Conservation (phyloP, 2,329 filamentous ascomycete species). For the Xylariaceae sp. region DNA sequence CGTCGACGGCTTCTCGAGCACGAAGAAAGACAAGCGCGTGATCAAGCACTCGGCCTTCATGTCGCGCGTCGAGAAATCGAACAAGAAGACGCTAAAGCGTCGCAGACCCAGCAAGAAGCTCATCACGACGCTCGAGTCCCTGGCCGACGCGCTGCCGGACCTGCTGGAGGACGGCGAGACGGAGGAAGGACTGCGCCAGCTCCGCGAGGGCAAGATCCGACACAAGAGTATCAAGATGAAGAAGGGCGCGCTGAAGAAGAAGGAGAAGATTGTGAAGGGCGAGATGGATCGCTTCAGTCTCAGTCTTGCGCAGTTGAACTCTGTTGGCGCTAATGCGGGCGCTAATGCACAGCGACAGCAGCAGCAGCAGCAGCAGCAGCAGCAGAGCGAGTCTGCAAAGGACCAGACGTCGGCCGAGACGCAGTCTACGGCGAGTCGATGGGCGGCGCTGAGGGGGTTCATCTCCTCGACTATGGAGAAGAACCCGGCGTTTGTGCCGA, state of each 20-base stretch:
- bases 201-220: slow-evolving; percentile 56
- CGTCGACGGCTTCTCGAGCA: slow-evolving; percentile 56
- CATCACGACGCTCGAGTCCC: slow-evolving; percentile 64
- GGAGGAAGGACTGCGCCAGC: slow-evolving; percentile 39
- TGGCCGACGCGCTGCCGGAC: slow-evolving; percentile 76
- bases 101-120: slow-evolving; percentile 72
- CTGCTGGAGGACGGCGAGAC: slow-evolving; percentile 44
- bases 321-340: slow-evolving; percentile 26
- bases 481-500: slow-evolving; percentile 64
- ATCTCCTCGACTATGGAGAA: slow-evolving; percentile 87
- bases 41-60: slow-evolving; percentile 80
- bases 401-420: slow-evolving; percentile 14
- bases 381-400: slow-evolving; percentile 17
- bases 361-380: no score
- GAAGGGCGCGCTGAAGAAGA: slow-evolving; percentile 76
- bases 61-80: slow-evolving; percentile 63
- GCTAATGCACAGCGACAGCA: slow-evolving; percentile 1
- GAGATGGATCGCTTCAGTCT: slow-evolving; percentile 81
- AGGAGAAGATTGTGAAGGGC: slow-evolving; percentile 69
- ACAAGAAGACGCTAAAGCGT: slow-evolving; percentile 53
- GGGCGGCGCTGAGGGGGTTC: slow-evolving; percentile 76
- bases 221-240: slow-evolving; percentile 69
- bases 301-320: slow-evolving; percentile 72
- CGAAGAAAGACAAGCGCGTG: slow-evolving; percentile 76
- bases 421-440: slow-evolving; percentile 54